phyloP scores from a whole-genome alignment of 257 asterid species.

The Solanum clarkiae region DNA sequence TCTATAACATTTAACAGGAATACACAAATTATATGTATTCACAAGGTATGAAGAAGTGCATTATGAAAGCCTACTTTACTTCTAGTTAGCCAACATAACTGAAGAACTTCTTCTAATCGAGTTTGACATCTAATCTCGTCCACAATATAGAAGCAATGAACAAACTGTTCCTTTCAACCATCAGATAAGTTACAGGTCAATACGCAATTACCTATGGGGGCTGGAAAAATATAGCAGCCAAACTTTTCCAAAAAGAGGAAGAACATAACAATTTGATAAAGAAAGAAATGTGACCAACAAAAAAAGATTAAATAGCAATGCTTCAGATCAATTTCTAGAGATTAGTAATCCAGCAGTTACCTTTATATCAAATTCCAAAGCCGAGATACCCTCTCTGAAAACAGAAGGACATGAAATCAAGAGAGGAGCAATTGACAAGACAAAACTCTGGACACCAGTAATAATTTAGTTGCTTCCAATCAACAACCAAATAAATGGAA shows the following conservation, averaged over 20 bases:
- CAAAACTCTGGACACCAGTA: not conserved
- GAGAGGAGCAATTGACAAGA: not conserved
- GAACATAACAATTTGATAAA: not conserved
- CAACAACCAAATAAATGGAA: not conserved
- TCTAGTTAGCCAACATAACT: not conserved
- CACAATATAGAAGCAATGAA: not conserved
- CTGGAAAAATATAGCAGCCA: not conserved
- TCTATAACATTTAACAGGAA: not conserved
- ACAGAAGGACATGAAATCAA: conserved; percentile 3
- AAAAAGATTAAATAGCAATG: not conserved
- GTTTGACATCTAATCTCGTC: not conserved
- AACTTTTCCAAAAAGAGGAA: not conserved
- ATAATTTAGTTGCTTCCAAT: not conserved
- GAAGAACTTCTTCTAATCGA: not conserved
- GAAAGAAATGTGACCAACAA: not conserved
- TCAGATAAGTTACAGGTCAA: not conserved
- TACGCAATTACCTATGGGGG: not conserved
- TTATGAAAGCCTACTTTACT: not conserved
- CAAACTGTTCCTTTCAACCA: not conserved
- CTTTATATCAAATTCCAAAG: conserved; percentile 86
- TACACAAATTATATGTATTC: not conserved
- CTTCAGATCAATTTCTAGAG: not conserved
- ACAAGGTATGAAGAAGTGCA: not conserved
- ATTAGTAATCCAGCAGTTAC: conserved; percentile 20
- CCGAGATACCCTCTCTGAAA: conserved; percentile 63